Evolutionary conservation across 345 rosid species (phyloP), one percentile per base, ranked within the genome.

Genomic region (Populus davidiana): DNA sequence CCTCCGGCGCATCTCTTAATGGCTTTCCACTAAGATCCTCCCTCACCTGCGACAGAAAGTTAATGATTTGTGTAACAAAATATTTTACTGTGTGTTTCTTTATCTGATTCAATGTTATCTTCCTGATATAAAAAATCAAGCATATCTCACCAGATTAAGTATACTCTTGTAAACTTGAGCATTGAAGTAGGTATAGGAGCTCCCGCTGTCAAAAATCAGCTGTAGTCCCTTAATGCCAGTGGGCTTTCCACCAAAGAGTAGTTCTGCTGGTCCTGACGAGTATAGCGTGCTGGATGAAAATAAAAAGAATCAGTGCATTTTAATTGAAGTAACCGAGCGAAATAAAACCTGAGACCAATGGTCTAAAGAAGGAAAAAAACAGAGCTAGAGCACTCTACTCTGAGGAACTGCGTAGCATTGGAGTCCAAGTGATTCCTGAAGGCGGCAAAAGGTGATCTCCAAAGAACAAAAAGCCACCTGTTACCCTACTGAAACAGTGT

Each of bases 181-280:
- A 74, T 67, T 85, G 79, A 93, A 90, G 88, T 96, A 96, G 62
- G 93, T 85, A 84, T 93, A 96, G 4, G 99, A 92, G 88, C 96
- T 91, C 67, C 99, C 99, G 52, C 98, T 96, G 83, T 95, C 99
- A 73, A 93, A 92, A 67, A 91, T 65, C 35, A 91, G 54, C 71
- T 84, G 54, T 25, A 88, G 91, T 70, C 83, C 91, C 77, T 83
- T 89, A 4, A 87, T 71, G 74, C 93, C 94, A 2, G 89, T 86
- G 66, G 87, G 67, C 88, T 87, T 92, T 39, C 88, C 87, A 10
- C 84, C 82, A 56, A 82, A 84, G 11, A 89, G 73, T 81, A 95
- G 86, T 75, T 92, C 96, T 2, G 96, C 94, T 23, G 96, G 91
- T 62, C 93, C 96, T 1, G 91, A 64, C 21, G 82, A 35, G 73